Percentiles rank a stretch among this genome's conserved stretches.
Evolutionary conservation across 805 yeast genomes (phyloP).

Genomic region (Ogataea thermomethanolica): DNA sequence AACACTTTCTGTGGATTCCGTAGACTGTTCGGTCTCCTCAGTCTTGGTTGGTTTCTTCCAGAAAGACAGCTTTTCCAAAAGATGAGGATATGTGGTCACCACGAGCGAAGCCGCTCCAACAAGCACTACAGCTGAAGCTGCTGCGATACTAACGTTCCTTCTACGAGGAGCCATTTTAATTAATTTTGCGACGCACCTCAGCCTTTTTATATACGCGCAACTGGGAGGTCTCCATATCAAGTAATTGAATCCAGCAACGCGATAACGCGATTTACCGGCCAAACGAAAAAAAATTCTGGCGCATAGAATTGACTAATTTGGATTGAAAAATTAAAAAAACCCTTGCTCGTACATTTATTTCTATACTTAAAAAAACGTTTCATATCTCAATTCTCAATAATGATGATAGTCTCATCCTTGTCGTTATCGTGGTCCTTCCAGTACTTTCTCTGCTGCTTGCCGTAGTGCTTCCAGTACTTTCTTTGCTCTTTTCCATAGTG

Average conservation of each 20-base stretch:
- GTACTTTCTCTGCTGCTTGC: slow-evolving; percentile 24
- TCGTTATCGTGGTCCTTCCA: slow-evolving; percentile 8
- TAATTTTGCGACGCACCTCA: neutral
- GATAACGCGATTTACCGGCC: slow-evolving; percentile 10
- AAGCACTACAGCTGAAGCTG: slow-evolving; percentile 42
- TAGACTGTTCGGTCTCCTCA: slow-evolving; percentile 3
- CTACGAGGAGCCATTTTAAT: slow-evolving; percentile 17
- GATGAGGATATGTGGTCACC: slow-evolving; percentile 50
- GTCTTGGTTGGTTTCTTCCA: slow-evolving; percentile 1
- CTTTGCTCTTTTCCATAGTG: slow-evolving; percentile 24
- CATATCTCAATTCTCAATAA: neutral
- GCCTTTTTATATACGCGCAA: slow-evolving; percentile 5
- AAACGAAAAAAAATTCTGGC: slow-evolving; percentile 5
- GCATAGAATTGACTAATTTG: slow-evolving; percentile 13
- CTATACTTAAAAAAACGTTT: neutral
- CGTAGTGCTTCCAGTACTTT: slow-evolving; percentile 23
- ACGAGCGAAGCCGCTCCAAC: slow-evolving; percentile 42
- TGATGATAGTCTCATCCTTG: slow-evolving; percentile 4
- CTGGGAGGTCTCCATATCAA: slow-evolving; percentile 7
- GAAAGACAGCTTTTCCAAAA: slow-evolving; percentile 6
- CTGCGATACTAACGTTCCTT: slow-evolving; percentile 34
- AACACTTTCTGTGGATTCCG: slow-evolving; percentile 1
- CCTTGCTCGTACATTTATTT: no score
- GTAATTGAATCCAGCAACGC: slow-evolving; percentile 12
- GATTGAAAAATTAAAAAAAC: slow-evolving; percentile 1